Evolutionary conservation across 768 basidiomycete species (phyloP).

Genomic region (Neoboletus subvelutipes): DNA sequence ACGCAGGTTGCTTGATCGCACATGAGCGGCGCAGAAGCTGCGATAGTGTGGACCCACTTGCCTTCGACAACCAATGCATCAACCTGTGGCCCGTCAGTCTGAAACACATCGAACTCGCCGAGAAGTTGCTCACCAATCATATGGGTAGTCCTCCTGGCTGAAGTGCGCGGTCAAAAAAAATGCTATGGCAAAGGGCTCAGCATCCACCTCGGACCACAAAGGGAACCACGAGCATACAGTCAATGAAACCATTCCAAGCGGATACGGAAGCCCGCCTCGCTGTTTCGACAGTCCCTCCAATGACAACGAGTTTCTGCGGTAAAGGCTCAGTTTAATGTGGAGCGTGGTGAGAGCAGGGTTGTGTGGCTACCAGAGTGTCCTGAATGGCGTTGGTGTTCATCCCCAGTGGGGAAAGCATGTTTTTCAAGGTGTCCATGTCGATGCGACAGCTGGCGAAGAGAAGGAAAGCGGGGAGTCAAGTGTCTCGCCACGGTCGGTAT

Average conservation of each 20-base stretch:
- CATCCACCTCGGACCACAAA: background rate
- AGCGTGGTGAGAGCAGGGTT: background rate
- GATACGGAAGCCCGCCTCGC: constrained; percentile 78
- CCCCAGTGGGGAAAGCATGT: constrained; percentile 66
- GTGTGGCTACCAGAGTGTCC: constrained; percentile 65
- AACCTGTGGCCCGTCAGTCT: constrained; percentile 47
- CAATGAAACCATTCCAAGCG: constrained; percentile 88
- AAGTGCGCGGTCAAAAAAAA: constrained; percentile 92
- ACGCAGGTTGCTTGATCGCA: constrained; percentile 74
- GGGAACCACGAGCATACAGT: constrained; percentile 48
- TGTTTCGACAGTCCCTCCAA: constrained; percentile 87
- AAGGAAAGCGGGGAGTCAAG: constrained; percentile 33
- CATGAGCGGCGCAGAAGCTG: constrained; percentile 17
- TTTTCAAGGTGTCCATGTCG: constrained; percentile 70
- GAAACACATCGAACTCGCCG: background rate
- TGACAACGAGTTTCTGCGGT: constrained; percentile 80
- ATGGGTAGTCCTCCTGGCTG: constrained; percentile 83
- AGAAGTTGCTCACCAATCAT: constrained; percentile 61
- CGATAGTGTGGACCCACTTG: constrained; percentile 25
- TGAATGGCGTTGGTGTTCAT: constrained; percentile 69
- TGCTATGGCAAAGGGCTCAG: constrained; percentile 41
- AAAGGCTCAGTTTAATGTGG: background rate
- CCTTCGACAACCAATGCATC: constrained; percentile 89
- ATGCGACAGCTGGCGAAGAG: constrained; percentile 32
- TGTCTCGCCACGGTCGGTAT: constrained; percentile 35